These are phyloP conservation scores for Guyanaporus albipodus DNA, from an alignment of 768 basidiomycete genomes.

Conservation along the genomic window DNA sequence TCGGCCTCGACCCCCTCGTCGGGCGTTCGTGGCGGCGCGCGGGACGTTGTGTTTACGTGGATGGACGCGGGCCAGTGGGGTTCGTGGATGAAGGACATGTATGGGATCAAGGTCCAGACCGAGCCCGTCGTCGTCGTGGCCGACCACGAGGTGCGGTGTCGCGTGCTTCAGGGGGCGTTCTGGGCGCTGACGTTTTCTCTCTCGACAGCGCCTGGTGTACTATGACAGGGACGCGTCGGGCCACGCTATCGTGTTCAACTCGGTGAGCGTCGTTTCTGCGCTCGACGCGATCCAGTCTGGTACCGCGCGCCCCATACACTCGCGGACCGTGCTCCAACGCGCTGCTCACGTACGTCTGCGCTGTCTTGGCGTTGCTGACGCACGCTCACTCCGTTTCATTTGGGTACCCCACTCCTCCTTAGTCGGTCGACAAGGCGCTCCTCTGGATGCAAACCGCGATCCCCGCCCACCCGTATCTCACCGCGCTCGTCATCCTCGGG, in stretches of 20 bases:
- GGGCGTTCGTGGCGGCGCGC: too few species aligned
- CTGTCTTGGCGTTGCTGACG: too few species aligned
- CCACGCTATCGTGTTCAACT: constrained; percentile 51
- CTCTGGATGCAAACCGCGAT: constrained; percentile 7
- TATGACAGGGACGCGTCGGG: constrained; percentile 65
- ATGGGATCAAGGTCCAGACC: constrained; percentile 49
- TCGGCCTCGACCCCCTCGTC: too few species aligned
- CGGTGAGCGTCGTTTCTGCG: constrained; percentile 57
- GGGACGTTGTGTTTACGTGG: constrained; percentile 80
- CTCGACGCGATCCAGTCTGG: constrained; percentile 62
- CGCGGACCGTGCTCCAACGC: constrained; percentile 69
- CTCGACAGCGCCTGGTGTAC: constrained; percentile 61
- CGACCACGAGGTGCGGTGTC: constrained; percentile 50
- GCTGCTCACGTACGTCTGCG: constrained; percentile 37
- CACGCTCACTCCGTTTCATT: too few species aligned
- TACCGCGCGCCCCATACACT: constrained; percentile 50
- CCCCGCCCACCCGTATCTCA: constrained; percentile 20
- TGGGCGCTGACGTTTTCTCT: not conserved
- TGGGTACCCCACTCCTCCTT: too few species aligned
- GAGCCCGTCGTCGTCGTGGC: constrained; percentile 59
- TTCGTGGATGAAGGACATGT: constrained; percentile 91
- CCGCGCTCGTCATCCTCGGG: constrained; percentile 1
- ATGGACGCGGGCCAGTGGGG: constrained; percentile 85
- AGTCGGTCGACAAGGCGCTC: constrained; percentile 20
- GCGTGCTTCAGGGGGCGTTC: too few species aligned